These are phyloP conservation scores for Mediolabrus comicus DNA, from an alignment of 108 stramenopile species.

Conservation along the genomic window DNA sequence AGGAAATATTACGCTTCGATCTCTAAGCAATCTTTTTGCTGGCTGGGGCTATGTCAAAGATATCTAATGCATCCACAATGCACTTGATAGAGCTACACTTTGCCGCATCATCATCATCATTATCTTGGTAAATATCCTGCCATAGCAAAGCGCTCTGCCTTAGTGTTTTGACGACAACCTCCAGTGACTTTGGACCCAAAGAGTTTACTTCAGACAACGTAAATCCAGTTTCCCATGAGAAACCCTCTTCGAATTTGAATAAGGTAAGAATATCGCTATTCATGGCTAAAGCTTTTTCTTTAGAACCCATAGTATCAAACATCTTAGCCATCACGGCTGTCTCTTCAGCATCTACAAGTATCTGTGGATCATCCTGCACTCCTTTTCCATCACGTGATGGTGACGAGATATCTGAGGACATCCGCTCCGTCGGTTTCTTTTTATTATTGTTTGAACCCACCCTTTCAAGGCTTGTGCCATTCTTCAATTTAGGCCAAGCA, in stretches of 20 bases:
- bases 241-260: not conserved
- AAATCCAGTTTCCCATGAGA: not conserved
- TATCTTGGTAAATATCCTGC: not conserved
- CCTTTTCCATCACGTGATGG: not conserved
- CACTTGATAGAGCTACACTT: not conserved
- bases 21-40: not conserved
- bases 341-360: not conserved
- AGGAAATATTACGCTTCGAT: not conserved
- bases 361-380: not conserved
- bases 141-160: not conserved
- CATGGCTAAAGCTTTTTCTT: not conserved
- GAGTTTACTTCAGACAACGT: not conserved
- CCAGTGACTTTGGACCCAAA: not conserved
- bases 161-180: not conserved
- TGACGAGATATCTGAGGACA: not conserved
- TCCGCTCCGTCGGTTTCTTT: not conserved
- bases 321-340: not conserved
- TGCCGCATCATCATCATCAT: not conserved
- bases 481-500: not conserved
- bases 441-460: not conserved
- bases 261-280: not conserved
- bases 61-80: not conserved
- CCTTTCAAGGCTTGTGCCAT: not conserved
- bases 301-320: not conserved
- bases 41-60: slow-evolving; percentile 1